A percentile compares a stretch with the other conserved stretches of the same genome.
These are phyloP conservation scores for Tetrapisispora namnaoensis DNA, from an alignment of 805 yeast species.

Conservation along the genomic window DNA sequence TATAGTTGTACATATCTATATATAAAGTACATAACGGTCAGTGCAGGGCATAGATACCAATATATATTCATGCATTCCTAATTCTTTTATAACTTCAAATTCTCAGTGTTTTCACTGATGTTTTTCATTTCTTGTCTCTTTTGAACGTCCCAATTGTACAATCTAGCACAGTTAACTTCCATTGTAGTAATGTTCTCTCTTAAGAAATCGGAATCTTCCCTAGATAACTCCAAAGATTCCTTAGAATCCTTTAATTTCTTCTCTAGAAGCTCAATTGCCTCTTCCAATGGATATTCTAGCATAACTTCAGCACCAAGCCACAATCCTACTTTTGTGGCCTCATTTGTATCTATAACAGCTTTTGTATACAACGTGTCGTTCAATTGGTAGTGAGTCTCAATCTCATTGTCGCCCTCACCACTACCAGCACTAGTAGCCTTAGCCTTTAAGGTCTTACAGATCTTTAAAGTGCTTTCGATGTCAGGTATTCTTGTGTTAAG, in stretches of 20 bases:
- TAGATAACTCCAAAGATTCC: conserved; percentile 47
- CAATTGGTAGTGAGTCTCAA: conserved; percentile 77
- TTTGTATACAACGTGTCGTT: conserved; percentile 87
- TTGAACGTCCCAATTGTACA: conserved; percentile 82
- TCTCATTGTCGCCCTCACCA: conserved; percentile 25
- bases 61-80: background rate
- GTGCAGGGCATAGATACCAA: background rate
- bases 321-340: conserved; percentile 50
- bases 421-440: conserved; percentile 24
- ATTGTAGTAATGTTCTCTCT: conserved; percentile 91
- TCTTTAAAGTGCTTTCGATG: conserved; percentile 70
- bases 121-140: conserved; percentile 45
- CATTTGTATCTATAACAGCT: conserved; percentile 57
- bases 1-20: background rate
- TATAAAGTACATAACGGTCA: background rate
- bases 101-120: conserved; percentile 34
- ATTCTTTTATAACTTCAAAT: conserved; percentile 18
- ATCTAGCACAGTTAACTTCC: conserved; percentile 94
- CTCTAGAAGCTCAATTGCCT: conserved; percentile 64
- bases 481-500: conserved; percentile 70
- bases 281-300: conserved; percentile 87
- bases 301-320: conserved; percentile 99
- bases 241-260: conserved; percentile 55
- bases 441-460: conserved; percentile 53
- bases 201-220: conserved; percentile 81